Evolutionary conservation across 2,329 filamentous ascomycete genomes (phyloP).

Genomic region (Phialemoniopsis sp.): DNA sequence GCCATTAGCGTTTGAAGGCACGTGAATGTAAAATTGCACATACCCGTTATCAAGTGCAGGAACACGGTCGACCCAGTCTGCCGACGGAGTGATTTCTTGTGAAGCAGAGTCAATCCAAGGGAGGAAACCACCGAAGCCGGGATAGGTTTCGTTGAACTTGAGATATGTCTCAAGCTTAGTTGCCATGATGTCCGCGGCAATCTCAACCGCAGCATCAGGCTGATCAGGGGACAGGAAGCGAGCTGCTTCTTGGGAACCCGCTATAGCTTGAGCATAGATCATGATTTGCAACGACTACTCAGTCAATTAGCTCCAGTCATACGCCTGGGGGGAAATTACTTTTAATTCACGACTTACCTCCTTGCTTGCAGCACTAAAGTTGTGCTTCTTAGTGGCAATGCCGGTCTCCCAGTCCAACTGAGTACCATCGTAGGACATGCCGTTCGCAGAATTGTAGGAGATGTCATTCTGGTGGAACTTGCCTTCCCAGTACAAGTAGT

Average conservation of each 20-base stretch:
- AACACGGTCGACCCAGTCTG: slow-evolving; percentile 31
- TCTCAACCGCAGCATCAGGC: slow-evolving; percentile 19
- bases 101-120: slow-evolving; percentile 29
- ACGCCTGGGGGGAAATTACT: no score
- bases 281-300: slow-evolving; percentile 38
- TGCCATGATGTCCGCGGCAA: slow-evolving; percentile 29
- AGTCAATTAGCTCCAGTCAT: no score
- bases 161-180: slow-evolving; percentile 32
- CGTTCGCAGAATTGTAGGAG: slow-evolving; percentile 33
- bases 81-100: slow-evolving; percentile 23
- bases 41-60: slow-evolving; percentile 36
- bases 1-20: no score
- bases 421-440: slow-evolving; percentile 35
- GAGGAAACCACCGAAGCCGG: slow-evolving; percentile 33
- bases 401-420: slow-evolving; percentile 31
- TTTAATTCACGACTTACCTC: no score
- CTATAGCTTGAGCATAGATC: slow-evolving; percentile 34
- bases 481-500: slow-evolving; percentile 38
- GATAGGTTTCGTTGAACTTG: slow-evolving; percentile 32
- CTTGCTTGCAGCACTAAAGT: slow-evolving; percentile 33
- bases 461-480: slow-evolving; percentile 35
- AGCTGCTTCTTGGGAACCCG: slow-evolving; percentile 29
- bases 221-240: slow-evolving; percentile 29
- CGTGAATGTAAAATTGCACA: no score
- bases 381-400: slow-evolving; percentile 24